Evolutionary conservation across 208 protist species (phyloP).

Genomic region (Angomonas deanei): DNA sequence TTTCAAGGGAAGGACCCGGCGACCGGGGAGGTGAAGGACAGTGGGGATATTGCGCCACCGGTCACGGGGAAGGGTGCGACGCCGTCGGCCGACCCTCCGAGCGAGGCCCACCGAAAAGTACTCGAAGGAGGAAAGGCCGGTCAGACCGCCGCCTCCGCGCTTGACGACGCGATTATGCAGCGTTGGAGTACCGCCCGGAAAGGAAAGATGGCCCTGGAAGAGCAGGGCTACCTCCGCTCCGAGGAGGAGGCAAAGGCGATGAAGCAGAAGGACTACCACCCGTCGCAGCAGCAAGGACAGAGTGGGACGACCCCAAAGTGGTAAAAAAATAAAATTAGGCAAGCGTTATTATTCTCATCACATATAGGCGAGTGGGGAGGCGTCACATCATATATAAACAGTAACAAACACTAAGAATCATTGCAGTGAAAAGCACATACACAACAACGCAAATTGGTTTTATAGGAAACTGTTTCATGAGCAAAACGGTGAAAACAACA

Average conservation of each 20-base stretch:
- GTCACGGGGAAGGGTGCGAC: not conserved
- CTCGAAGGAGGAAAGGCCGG: conserved; percentile 11
- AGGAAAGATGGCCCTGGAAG: conserved; percentile 29
- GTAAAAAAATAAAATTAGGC: no score
- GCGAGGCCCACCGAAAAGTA: conserved; percentile 33
- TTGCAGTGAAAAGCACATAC: no score
- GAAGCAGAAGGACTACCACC: conserved; percentile 16
- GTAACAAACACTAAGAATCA: no score
- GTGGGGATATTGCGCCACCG: not conserved
- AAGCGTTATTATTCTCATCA: no score
- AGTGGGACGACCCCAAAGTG: no score
- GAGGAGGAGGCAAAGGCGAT: conserved; percentile 24
- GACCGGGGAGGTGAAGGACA: conserved; percentile 1
- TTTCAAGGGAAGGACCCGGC: conserved; percentile 11
- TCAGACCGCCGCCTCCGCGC: not conserved
- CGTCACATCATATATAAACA: no score
- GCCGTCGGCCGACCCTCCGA: conserved; percentile 8
- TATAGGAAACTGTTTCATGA: no score
- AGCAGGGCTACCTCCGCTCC: conserved; percentile 26
- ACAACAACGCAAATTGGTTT: no score
- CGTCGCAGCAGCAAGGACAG: not conserved
- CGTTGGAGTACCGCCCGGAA: conserved; percentile 36
- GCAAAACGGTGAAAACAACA: no score
- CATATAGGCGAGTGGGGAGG: no score
- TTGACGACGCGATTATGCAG: conserved; percentile 32